These are phyloP conservation scores for Solanum chilense DNA, from an alignment of 257 asterid genomes.

Conservation along the genomic window DNA sequence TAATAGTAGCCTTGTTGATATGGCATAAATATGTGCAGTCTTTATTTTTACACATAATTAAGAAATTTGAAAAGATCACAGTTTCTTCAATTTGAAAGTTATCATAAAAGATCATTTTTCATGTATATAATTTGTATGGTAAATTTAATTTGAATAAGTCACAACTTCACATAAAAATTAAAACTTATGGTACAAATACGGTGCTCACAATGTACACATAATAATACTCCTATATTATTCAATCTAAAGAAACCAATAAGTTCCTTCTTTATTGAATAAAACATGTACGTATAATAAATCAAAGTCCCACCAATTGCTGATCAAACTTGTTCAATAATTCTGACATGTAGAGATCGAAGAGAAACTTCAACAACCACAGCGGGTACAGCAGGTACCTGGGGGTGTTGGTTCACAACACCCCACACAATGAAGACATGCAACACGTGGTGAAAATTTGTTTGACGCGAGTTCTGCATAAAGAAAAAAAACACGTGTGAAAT, in stretches of 20 bases:
- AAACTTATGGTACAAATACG: background rate
- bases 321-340: background rate
- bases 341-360: background rate
- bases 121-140: too few relatives aligned
- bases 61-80: too few relatives aligned
- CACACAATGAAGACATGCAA: background rate
- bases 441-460: background rate
- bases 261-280: background rate
- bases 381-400: background rate
- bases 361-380: background rate
- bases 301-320: background rate
- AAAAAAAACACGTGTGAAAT: background rate
- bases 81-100: too few relatives aligned
- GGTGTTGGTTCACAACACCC: background rate
- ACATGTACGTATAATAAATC: background rate
- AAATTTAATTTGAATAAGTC: too few relatives aligned
- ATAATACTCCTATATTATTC: background rate
- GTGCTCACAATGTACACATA: background rate
- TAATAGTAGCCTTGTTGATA: too few relatives aligned
- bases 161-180: too few relatives aligned
- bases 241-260: background rate
- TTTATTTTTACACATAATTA: too few relatives aligned
- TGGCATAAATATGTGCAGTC: too few relatives aligned
- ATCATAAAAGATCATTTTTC: too few relatives aligned
- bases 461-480: background rate